A percentile compares a stretch with the other conserved stretches of the same genome.
These are phyloP conservation scores for Stephania japonica DNA, from an alignment of 164 flowering plant species.

Conservation along the genomic window DNA sequence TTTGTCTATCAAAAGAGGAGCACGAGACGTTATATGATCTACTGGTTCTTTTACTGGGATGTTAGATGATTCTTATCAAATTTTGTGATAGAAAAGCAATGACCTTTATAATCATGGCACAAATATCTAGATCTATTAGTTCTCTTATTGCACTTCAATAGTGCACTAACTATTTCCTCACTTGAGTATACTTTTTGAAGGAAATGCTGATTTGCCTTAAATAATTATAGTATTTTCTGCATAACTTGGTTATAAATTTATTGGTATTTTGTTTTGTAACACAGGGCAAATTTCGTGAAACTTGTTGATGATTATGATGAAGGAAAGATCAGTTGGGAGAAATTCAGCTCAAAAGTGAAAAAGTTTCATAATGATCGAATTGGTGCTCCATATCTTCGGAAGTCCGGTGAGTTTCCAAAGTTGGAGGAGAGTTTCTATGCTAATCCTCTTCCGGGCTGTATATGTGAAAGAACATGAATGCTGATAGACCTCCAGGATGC, in stretches of 20 bases:
- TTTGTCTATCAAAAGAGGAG: no score
- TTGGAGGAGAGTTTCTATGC: conserved; percentile 96
- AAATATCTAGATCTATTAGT: no score
- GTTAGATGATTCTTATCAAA: background rate
- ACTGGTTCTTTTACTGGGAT: no score
- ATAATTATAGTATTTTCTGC: background rate
- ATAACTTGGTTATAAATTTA: background rate
- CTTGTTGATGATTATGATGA: conserved; percentile 79
- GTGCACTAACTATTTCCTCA: background rate
- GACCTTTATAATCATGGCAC: background rate
- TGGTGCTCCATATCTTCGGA: conserved; percentile 80
- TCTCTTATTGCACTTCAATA: background rate
- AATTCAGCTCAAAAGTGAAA: conserved; percentile 77
- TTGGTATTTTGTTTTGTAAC: conserved; percentile 7
- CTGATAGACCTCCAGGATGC: no score
- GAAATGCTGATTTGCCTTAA: background rate
- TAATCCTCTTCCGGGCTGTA: conserved; percentile 93
- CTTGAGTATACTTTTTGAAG: background rate
- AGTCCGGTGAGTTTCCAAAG: conserved; percentile 91
- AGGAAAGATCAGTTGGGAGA: conserved; percentile 74
- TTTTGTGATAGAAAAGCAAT: no score
- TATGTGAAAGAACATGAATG: conserved; percentile 46
- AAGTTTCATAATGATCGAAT: conserved; percentile 62
- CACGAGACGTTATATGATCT: no score
- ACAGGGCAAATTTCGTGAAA: conserved; percentile 87